Evolutionary conservation across 1,284 basidiomycete genomes (phyloP), one percentile per base, ranked within the genome.

Genomic region (Phellopilus nigrolimitatus): DNA sequence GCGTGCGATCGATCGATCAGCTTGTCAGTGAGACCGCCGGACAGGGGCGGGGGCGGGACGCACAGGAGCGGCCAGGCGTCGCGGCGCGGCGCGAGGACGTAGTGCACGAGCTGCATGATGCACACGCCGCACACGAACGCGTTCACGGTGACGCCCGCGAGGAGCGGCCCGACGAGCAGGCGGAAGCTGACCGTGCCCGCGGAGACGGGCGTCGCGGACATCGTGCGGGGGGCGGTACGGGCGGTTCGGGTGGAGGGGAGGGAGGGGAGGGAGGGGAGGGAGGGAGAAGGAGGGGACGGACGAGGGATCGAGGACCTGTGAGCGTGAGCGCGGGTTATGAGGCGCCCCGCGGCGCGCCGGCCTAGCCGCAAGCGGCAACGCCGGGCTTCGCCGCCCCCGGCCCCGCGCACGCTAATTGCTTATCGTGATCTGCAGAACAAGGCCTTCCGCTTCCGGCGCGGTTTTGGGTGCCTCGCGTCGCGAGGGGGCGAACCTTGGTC

Each of bases 51-150:
- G 45, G 9, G 3, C 3, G 30, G 38, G 19, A 13, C 47, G 62
- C 89, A 89, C 55, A 86, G 74, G 28, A 78, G 68, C 12, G 76
- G 64, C 60, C 80, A 84, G 21, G 68, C 65, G 4, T 68, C 55
- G 25, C 76, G 68, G 34, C 75, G 67, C 8, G 54, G 45, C n/a
- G 52, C 49, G 4, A 12, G 28, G 13, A 28, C 15, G 1, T 49
- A 36, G 49, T 48, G 38, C 4, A 9, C 19, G 28, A 38, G 48
- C 12, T 30, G 34, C 10, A 45, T 49, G 19, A 47, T 48, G 37
- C 47, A 49, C 4, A 49, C 28, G n/a, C 47, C 47, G 38, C 39
- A 49, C 3, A 39, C 33, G 15, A 51, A 30, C 9, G 34, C 37
- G 25, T 49, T 17, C 27, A 17, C 25, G 25, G 22, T 28, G 42